These are phyloP conservation scores for Psidium guajava DNA, from an alignment of 345 rosid species.

Conservation along the genomic window DNA sequence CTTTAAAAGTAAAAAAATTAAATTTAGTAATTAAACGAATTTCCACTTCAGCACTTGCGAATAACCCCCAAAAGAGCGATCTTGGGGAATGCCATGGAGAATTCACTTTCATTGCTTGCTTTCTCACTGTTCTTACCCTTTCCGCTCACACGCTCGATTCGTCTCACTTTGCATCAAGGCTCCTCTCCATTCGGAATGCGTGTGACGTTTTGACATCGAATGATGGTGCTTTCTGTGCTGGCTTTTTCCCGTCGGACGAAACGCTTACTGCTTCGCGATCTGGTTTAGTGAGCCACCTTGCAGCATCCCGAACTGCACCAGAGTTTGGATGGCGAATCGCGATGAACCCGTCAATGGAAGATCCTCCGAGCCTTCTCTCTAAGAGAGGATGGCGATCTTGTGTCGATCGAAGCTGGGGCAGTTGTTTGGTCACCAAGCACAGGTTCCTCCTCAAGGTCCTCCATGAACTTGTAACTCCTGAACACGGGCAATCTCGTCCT, in stretches of 20 bases:
- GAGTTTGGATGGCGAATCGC: conserved; percentile 36
- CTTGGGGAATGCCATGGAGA: not conserved
- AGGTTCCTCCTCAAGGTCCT: not conserved
- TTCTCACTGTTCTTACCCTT: not conserved
- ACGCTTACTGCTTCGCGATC: conserved; percentile 13
- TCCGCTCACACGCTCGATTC: not conserved
- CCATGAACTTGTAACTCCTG: not conserved
- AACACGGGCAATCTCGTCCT: conserved; percentile 20
- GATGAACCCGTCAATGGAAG: conserved; percentile 27
- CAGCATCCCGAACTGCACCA: not conserved
- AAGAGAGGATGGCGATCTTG: not conserved
- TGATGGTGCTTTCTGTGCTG: conserved; percentile 4
- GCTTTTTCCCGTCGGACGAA: conserved; percentile 8
- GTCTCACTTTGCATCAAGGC: not conserved
- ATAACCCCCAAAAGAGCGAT: too few relatives aligned
- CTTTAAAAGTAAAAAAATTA: too few relatives aligned
- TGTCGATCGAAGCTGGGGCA: not conserved
- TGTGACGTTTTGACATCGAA: conserved; percentile 4
- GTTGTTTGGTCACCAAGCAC: conserved; percentile 10
- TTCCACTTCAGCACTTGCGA: too few relatives aligned
- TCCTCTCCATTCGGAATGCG: conserved; percentile 2
- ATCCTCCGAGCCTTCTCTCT: conserved; percentile 17
- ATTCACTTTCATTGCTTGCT: not conserved
- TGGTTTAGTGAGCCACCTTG: conserved; percentile 12
- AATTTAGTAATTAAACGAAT: too few relatives aligned